Evolutionary conservation across 2,329 filamentous ascomycete genomes (phyloP).

Genomic region (Pseudopithomyces maydicus): DNA sequence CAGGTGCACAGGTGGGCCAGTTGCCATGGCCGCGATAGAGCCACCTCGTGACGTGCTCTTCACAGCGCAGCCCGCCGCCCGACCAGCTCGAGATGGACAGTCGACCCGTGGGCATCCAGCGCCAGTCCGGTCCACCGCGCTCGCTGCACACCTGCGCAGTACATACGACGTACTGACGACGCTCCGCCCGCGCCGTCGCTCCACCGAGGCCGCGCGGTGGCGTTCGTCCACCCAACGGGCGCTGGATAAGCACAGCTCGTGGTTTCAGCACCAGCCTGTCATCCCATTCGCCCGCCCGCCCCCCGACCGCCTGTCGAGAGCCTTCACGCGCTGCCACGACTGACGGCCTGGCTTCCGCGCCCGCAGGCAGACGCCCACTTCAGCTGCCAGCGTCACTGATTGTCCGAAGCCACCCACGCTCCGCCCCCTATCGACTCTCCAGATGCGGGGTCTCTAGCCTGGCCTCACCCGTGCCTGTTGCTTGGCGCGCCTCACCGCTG

Average conservation of each 20-base stretch:
- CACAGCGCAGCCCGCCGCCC: background rate
- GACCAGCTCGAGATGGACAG: no score
- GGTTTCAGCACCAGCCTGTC: conserved; percentile 1
- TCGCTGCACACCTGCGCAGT: no score
- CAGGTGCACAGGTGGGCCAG: no score
- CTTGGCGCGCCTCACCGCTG: conserved; percentile 6
- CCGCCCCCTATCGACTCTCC: conserved; percentile 3
- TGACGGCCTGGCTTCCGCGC: background rate
- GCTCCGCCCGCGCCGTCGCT: background rate
- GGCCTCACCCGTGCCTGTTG: background rate
- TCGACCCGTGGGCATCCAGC: no score
- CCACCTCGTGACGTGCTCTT: conserved; percentile 11
- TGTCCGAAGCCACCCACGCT: conserved; percentile 2
- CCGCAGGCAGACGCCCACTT: background rate
- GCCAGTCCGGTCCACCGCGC: no score
- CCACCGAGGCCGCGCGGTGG: background rate
- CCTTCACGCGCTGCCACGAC: background rate
- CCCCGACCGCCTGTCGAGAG: background rate
- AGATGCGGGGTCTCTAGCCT: conserved; percentile 3
- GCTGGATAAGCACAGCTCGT: background rate
- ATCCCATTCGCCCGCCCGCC: background rate
- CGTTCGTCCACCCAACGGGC: background rate
- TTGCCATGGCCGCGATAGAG: background rate
- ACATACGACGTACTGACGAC: no score
- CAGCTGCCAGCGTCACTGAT: conserved; percentile 2